Evolutionary conservation across 352 stramenopile genomes (phyloP).

Genomic region (Blastocystis sp.): DNA sequence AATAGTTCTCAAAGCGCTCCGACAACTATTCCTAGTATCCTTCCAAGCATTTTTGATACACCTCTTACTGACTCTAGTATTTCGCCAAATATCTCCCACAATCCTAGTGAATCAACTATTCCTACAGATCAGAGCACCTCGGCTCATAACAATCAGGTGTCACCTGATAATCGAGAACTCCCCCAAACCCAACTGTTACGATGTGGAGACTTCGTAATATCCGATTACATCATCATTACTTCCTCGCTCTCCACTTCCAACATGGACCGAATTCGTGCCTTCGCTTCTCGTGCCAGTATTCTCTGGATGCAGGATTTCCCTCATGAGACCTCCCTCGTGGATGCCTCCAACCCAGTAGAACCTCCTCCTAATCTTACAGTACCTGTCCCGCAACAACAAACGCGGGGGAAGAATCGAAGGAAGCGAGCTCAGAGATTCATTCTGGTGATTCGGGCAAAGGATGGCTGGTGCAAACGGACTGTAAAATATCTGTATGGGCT

Average conservation of each 20-base stretch:
- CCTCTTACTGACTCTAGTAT: too few species aligned
- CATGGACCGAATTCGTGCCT: slow-evolving; percentile 27
- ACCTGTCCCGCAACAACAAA: not conserved
- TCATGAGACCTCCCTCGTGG: slow-evolving; percentile 12
- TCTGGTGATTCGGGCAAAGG: slow-evolving; percentile 27
- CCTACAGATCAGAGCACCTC: too few species aligned
- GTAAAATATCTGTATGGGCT: slow-evolving; percentile 64
- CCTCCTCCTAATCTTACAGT: not conserved
- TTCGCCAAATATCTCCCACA: too few species aligned
- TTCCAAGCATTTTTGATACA: too few species aligned
- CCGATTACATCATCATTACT: slow-evolving; percentile 56
- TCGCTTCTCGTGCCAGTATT: slow-evolving; percentile 9
- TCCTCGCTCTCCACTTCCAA: slow-evolving; percentile 5
- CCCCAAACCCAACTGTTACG: not conserved
- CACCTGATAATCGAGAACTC: not conserved
- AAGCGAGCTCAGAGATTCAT: slow-evolving; percentile 22
- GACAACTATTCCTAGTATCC: too few species aligned
- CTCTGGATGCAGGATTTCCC: slow-evolving; percentile 64
- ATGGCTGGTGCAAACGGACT: slow-evolving; percentile 57
- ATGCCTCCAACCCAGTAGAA: not conserved
- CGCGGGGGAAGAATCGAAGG: not conserved
- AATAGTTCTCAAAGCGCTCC: too few species aligned
- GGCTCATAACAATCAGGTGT: too few species aligned
- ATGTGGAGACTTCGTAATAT: not conserved
- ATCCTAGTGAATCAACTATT: too few species aligned